Evolutionary conservation across 257 asterid genomes (phyloP), one percentile per base, ranked within the genome.

Genomic region (Solanum ahanhuiri): DNA sequence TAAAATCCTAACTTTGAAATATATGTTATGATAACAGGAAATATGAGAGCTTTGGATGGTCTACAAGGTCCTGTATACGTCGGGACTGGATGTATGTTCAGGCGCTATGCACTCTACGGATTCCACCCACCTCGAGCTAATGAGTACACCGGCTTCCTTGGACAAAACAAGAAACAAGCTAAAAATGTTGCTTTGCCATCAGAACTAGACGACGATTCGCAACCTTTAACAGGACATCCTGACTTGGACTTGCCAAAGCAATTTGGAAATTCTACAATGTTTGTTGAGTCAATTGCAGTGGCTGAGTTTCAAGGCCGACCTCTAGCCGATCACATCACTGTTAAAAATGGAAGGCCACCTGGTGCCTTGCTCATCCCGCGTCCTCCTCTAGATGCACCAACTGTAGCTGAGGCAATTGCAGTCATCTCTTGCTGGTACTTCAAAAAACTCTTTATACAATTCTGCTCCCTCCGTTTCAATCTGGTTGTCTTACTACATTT

Each of bases 231-330:
- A 3, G 87, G 83, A 71, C 98, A 96, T 88, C 98, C 99, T 4
- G 99, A 96, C 89, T 87, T 95, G 71, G 54, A 83, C 89, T 57
- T 93, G 31, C 99, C 98, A 11, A 91, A 94, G 90, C 93, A 87
- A 85, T 96, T 96, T 64, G 99, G 99, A 6, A 95, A 94, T 66
- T 96, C 99, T 3, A 88, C 94, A 4, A 92, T 96, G 96, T 95
- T 96, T 86, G 81, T 67, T 1, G 98, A 95, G 12, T 96, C 99
- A 23, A 95, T 96, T 41, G 90, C 95, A 4, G 98, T 96, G 20
- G 96, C 99, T 11, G 98, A 95, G 91, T 96, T 87, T 86, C 99
- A 96, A 93, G 98, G 98, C 39, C 89, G 99, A 6, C 99, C 99
- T 0, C 94, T 96, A 0, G 99, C 98, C 2, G 98, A 96, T 89